Base-by-base conservation (phyloP, 495 filamentous ascomycete species). In the Xylaria palmicola region DNA sequence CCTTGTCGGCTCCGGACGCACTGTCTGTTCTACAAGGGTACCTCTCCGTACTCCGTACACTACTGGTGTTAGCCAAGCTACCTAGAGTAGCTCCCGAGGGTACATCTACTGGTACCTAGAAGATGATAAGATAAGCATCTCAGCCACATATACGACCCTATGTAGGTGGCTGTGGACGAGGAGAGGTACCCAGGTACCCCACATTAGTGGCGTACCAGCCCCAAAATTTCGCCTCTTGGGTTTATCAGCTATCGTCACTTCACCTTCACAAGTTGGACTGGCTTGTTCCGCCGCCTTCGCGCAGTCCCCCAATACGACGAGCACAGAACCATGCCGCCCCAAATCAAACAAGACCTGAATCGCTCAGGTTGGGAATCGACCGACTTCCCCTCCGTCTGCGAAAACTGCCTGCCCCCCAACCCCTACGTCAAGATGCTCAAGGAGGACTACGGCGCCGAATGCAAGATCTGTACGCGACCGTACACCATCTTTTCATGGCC, bases 341-440 rank as follows among this genome's bases (percentile, higher is more conserved):
- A 83, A 62, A 85, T 97, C 74, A 98, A 98, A 77, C 91, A 97
- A 74, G 94, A 98, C 69, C 83, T 98, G 29, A 98, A 98, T 79
- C 86, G 95, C 48, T 93, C 92, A 2, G 94, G 94, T 32, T 95
- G 91, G 90, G 94, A 98, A 75, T 88, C 89, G 32, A 97, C 94
- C 24, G 92, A 90, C 77, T 88, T 88, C 71, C 86, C 85, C 32
- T 85, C 84, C 4, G 81, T 88, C 39, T 87, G 83, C 73, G 83
- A 85, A 64, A 80, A 77, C 71, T 98, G 95, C 72, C 86, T 98
- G 5, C 93, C 94, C 36, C 91, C 95, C 59, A 98, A 98, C 70
- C 94, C 92, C 5, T 98, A 96, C 74, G 94, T 98, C 43, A 93
- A 97, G 74, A 97, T 98, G 92, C 81, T 98, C 47, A 98, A 98